Evolutionary conservation across 1,284 basidiomycete genomes (phyloP).

Genomic region (Sanghuangporus baumii): DNA sequence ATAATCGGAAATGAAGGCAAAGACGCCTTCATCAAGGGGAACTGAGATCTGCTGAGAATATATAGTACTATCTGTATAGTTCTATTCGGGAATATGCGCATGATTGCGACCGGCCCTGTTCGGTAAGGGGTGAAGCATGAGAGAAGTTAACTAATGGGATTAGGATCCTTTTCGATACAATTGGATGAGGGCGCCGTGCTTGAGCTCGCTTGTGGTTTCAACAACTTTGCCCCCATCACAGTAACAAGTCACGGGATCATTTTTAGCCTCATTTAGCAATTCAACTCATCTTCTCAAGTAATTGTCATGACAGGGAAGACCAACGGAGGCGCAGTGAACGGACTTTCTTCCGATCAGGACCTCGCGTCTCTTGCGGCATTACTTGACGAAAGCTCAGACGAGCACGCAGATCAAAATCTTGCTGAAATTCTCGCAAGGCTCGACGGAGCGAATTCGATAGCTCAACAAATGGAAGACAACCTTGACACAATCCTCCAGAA

Average conservation of each 20-base stretch:
- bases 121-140: background rate
- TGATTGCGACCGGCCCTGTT: background rate
- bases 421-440: conserved; percentile 45
- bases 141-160: background rate
- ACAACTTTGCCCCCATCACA: no score
- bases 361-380: conserved; percentile 6
- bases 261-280: background rate
- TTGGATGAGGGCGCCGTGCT: background rate
- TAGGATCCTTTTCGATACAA: background rate
- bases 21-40: background rate
- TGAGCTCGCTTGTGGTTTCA: background rate
- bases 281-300: background rate
- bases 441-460: conserved; percentile 48
- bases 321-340: conserved; percentile 26
- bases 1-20: background rate
- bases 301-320: background rate
- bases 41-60: background rate
- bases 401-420: conserved; percentile 33
- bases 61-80: background rate
- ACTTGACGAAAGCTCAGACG: conserved; percentile 14
- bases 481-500: conserved; percentile 52
- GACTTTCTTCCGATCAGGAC: conserved; percentile 2
- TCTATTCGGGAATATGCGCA: background rate
- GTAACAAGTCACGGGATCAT: background rate
- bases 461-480: conserved; percentile 49